Evolutionary conservation across 1,284 basidiomycete species (phyloP).

Genomic region (Abortiporus biennis): DNA sequence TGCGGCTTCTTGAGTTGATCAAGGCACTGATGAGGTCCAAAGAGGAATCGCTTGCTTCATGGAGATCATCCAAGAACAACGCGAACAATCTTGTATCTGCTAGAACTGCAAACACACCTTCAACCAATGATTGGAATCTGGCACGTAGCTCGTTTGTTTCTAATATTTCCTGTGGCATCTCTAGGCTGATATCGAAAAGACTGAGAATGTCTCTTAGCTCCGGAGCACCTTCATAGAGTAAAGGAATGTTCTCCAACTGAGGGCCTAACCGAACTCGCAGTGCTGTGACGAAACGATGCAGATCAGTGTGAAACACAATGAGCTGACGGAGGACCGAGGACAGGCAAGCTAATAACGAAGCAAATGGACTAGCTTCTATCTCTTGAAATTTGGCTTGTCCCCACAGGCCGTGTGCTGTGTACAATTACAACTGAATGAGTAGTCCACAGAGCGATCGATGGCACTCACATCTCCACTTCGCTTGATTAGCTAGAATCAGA

Average conservation of each 20-base stretch:
- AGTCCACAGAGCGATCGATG: constrained; percentile 1
- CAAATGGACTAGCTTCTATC: constrained; percentile 58
- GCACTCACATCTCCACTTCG: constrained; percentile 58
- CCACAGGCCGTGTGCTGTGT: constrained; percentile 61
- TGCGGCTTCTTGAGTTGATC: constrained; percentile 55
- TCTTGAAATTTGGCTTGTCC: constrained; percentile 68
- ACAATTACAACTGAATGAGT: neutral
- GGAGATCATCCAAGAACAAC: constrained; percentile 64
- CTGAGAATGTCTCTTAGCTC: constrained; percentile 58
- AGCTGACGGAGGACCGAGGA: constrained; percentile 65
- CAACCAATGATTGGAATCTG: constrained; percentile 61
- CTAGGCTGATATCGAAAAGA: constrained; percentile 46
- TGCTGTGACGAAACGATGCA: constrained; percentile 57
- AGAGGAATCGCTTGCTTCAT: constrained; percentile 65
- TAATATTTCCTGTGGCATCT: constrained; percentile 46
- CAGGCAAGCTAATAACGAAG: constrained; percentile 57
- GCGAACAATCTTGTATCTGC: constrained; percentile 63
- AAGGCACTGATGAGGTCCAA: constrained; percentile 58
- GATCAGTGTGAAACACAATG: constrained; percentile 64
- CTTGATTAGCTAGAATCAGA: constrained; percentile 59
- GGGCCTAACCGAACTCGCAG: constrained; percentile 57
- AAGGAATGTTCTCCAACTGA: constrained; percentile 58
- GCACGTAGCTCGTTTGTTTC: constrained; percentile 55
- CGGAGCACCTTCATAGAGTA: constrained; percentile 63
- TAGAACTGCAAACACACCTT: constrained; percentile 61